Base-by-base conservation (phyloP, 805 yeast species). In the Jamesozyma jinghongensis region DNA sequence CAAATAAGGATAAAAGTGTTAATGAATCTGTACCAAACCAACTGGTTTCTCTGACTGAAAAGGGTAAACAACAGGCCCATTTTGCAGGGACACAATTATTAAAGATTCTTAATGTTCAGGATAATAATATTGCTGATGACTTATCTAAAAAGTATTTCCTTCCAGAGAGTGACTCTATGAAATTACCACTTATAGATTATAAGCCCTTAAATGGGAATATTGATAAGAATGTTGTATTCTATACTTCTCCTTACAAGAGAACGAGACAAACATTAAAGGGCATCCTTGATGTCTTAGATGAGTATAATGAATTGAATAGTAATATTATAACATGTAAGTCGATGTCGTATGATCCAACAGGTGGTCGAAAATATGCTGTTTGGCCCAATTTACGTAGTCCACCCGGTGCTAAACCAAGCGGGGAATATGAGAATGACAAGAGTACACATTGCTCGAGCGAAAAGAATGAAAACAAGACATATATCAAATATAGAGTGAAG, bases 261-360 rank as follows among this genome's bases (percentile, higher is more conserved):
- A 85, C 97, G 0, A 68, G 95, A 37, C 86, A 88, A 58, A 88
- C 97, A 1, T 70, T 92, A 28, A 73, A 81, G 39, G 81, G 81
- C 18, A 72, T 88, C 7, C 56, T 82, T 2, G 70, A 74, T 29
- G 81, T 80, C 1, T 69, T 77, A 46, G 64, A 60, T 43, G 62
- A 56, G 32, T 60, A 59, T 42, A 60, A 60, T 37, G 51, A 47
- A 33, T 28, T 44, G 25, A 53, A 55, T 34, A 46, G 56, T 38
- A 55, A 57, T 7, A 50, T 58, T 2, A 37, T 45, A 6, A 44
- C 52, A 5, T 47, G 49, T 27, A 29, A 37, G 20, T 44, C 35
- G 26, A 31, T 29, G 18, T 29, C 40, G 6, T 60, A 59, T 43
- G 47, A 56, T 27, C 59, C 62, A 4, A 35, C 44, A 14, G 54